Conservation (phyloP, 73 alveolate species). For the Uronychia setigera region DNA sequence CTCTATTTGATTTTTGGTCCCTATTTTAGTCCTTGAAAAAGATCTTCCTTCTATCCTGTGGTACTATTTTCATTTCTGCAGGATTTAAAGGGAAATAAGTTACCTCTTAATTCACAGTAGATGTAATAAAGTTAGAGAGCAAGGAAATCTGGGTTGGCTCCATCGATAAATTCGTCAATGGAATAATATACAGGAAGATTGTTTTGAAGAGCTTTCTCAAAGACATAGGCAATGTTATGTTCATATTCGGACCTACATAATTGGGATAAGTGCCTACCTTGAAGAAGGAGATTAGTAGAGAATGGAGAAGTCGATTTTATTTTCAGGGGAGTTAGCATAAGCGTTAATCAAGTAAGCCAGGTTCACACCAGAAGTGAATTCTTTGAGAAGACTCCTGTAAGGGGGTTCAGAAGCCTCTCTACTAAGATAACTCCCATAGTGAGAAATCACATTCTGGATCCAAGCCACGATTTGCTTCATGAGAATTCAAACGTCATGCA, state of each 20-base stretch:
- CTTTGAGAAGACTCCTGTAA: not conserved
- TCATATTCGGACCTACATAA: not conserved
- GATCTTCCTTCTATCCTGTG: not conserved
- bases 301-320: not conserved
- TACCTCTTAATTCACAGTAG: not conserved
- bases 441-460: not conserved
- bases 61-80: not conserved
- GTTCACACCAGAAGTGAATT: not conserved
- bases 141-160: not conserved
- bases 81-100: not conserved
- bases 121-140: not conserved
- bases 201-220: not conserved
- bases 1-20: not conserved
- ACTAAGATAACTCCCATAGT: not conserved
- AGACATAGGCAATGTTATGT: not conserved
- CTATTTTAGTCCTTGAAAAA: not conserved
- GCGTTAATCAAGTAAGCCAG: not conserved
- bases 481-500: not conserved
- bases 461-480: not conserved
- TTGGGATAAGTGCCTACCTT: not conserved
- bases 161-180: not conserved
- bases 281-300: not conserved
- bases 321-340: not conserved
- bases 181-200: not conserved
- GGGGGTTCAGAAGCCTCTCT: constrained; percentile 2